Conservation (phyloP, 116 monocot genomes). For the Phalaenopsis hybrid region DNA sequence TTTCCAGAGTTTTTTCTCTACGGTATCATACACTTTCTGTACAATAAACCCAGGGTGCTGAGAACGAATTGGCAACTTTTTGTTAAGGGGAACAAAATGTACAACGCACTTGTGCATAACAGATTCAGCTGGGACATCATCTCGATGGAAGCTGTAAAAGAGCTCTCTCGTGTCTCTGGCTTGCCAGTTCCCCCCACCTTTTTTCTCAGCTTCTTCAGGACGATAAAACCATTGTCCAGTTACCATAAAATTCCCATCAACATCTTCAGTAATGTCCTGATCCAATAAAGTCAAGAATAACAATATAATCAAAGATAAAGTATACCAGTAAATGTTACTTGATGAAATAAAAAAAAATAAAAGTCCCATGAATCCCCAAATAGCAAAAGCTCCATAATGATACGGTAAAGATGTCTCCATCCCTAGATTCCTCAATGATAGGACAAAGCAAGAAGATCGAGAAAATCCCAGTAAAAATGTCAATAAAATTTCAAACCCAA, state of each 20-base stretch:
- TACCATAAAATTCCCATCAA: slow-evolving; percentile 51
- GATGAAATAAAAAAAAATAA: background rate
- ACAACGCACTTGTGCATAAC: slow-evolving; percentile 92
- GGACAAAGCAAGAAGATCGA: background rate
- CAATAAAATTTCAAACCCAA: background rate
- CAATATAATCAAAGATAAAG: background rate
- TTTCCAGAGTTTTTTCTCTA: slow-evolving; percentile 68
- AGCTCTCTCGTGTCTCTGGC: slow-evolving; percentile 67
- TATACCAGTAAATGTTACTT: background rate
- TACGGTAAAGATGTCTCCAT: background rate
- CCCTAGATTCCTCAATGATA: background rate
- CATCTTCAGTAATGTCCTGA: slow-evolving; percentile 70
- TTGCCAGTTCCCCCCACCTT: slow-evolving; percentile 68
- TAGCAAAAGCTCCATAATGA: background rate
- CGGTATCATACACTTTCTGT: slow-evolving; percentile 78
- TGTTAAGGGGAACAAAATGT: slow-evolving; percentile 77
- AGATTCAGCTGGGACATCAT: slow-evolving; percentile 90
- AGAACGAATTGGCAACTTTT: slow-evolving; percentile 64
- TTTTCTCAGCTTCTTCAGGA: slow-evolving; percentile 87
- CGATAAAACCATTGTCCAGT: slow-evolving; percentile 96
- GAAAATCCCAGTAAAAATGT: background rate
- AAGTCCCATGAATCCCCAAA: background rate
- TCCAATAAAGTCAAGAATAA: background rate
- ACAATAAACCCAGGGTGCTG: slow-evolving; percentile 82
- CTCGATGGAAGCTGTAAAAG: slow-evolving; percentile 87